Evolutionary conservation across 2,329 filamentous ascomycete genomes (phyloP).

Genomic region (Chrysoporthe puriensis): DNA sequence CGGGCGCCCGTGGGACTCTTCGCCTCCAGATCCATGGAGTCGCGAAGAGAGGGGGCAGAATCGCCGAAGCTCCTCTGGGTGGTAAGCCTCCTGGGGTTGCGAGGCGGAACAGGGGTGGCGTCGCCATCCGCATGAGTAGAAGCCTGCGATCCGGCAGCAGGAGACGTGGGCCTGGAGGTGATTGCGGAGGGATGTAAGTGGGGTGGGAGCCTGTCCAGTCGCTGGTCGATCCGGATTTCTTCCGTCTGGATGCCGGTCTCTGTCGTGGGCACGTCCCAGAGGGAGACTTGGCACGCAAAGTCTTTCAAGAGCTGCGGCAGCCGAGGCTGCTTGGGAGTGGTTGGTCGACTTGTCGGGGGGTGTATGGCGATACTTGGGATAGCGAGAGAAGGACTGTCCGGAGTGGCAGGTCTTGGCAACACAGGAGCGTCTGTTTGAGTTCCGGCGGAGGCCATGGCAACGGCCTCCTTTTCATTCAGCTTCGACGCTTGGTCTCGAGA

Average conservation of each 20-base stretch:
- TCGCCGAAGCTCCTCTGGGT: conserved; percentile 52
- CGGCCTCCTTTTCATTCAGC: conserved; percentile 19
- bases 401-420: conserved; percentile 32
- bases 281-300: conserved; percentile 76
- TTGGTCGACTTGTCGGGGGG: conserved; percentile 82
- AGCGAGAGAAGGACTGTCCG: conserved; percentile 47
- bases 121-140: conserved; percentile 41
- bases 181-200: conserved; percentile 82
- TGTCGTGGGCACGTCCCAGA: conserved; percentile 54
- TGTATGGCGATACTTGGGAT: conserved; percentile 92
- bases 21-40: conserved; percentile 43
- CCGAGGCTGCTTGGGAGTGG: conserved; percentile 72
- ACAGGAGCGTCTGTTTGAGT: conserved; percentile 64
- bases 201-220: conserved; percentile 72
- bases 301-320: conserved; percentile 84
- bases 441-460: conserved; percentile 55
- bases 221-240: conserved; percentile 81
- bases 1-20: conserved; percentile 78
- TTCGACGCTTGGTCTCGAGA: conserved; percentile 41
- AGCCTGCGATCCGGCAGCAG: conserved; percentile 39
- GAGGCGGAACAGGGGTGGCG: conserved; percentile 60
- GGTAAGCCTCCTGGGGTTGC: conserved; percentile 62
- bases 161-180: conserved; percentile 62
- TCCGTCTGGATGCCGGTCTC: conserved; percentile 78
- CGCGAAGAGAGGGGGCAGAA: conserved; percentile 53